Evolutionary conservation across 805 yeast genomes (phyloP), one percentile per base, ranked within the genome.

Genomic region (Saccharomycopsis babjevae): DNA sequence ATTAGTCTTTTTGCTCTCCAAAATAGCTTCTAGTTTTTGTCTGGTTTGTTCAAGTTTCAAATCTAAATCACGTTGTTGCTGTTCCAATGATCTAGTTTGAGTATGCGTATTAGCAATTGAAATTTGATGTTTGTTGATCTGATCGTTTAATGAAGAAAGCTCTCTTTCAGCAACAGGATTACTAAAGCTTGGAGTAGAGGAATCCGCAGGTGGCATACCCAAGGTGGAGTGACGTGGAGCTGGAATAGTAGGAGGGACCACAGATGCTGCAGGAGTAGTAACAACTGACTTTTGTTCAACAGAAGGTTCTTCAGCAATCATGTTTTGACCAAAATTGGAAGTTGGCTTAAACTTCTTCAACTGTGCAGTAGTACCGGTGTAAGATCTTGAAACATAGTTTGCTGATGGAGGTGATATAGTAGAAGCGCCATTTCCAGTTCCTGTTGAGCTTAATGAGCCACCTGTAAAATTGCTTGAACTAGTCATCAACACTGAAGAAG

Each of bases 31-130:
- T 59, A 92, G 77, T 68, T 93, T 97, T 61, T 81, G 83, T 68
- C 86, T 90, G 0, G 97, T 90, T 63, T 84, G 80, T 20, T 81
- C 75, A 64, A 89, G 85, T 72, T 88, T 88, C 25, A 82, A 86
- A 62, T 85, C 85, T 36, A 88, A 78, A 16, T 78, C 79, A 0
- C 88, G 77, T 1, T 96, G 88, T 72, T 91, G 97, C 25, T 79
- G 73, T 1, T 91, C 81, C 65, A 93, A 76, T 0, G 96, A 87
- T 65, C 83, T 83, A 65, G 89, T 85, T 74, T 92, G 97, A 67
- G 86, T 89, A 0, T 96, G 87, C 50, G 88, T 77, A 67, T 92
- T 89, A 16, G 96, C 97, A 71, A 90, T 80, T 67, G 89, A 97
- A 6, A 91, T 81, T 6, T 94, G 83, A 3, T 96, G 93, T 62